phyloP scores from a whole-genome alignment of 2,329 filamentous ascomycete genomes.

The Drechslerella stenobrocha region DNA sequence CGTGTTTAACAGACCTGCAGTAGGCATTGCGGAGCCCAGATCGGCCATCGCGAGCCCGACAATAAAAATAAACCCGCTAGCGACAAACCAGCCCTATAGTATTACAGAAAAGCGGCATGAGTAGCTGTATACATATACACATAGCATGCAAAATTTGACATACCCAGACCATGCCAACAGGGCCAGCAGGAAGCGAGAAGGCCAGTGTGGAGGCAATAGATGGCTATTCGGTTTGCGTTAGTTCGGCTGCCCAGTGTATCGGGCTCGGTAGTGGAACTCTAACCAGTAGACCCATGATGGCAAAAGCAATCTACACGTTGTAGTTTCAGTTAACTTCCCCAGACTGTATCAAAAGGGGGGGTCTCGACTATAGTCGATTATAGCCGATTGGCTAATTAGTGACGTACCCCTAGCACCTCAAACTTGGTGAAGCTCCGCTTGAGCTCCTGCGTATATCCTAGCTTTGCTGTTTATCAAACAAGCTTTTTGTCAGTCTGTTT shows the following conservation, averaged over 20 bases:
- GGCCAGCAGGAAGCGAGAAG: slow-evolving; percentile 65
- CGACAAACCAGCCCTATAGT: slow-evolving; percentile 64
- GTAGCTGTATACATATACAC: slow-evolving; percentile 9
- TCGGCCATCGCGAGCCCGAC: slow-evolving; percentile 65
- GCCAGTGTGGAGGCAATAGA: slow-evolving; percentile 65
- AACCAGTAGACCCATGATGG: slow-evolving; percentile 66
- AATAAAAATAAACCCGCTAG: slow-evolving; percentile 63
- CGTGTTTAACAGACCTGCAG: too few species aligned
- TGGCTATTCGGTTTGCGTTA: too few species aligned
- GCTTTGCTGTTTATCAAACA: slow-evolving; percentile 16
- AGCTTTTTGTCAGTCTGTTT: neutral
- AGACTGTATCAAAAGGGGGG: too few species aligned
- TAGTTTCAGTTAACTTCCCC: neutral
- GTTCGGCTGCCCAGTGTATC: too few species aligned
- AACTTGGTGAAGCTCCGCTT: slow-evolving; percentile 65
- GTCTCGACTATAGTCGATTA: too few species aligned
- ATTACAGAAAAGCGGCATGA: slow-evolving; percentile 15
- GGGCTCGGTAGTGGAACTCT: neutral
- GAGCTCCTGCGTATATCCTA: slow-evolving; percentile 57
- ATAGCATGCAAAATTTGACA: slow-evolving; percentile 27
- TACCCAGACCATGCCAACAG: slow-evolving; percentile 66
- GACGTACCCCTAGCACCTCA: slow-evolving; percentile 62
- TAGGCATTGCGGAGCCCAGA: slow-evolving; percentile 52
- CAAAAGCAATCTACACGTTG: slow-evolving; percentile 59
- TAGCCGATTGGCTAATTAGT: neutral